Evolutionary conservation across 768 basidiomycete species (phyloP), one percentile per base, ranked within the genome.

Genomic region (Amanita jacksonii): DNA sequence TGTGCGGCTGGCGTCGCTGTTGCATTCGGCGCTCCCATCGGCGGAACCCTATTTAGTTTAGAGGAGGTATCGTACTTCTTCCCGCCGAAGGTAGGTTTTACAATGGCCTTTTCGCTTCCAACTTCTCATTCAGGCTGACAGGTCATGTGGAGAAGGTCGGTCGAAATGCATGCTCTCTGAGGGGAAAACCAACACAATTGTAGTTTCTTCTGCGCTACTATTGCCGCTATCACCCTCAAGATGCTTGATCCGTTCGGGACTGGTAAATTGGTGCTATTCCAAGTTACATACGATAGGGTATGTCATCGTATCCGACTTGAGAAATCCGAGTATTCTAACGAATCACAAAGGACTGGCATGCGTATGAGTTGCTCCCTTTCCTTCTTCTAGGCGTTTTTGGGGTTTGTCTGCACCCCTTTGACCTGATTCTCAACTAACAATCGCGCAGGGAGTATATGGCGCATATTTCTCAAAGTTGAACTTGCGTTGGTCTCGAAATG

Each of bases 11-110:
- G 96, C 22, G 96, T 99, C 8, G 88, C 94, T 5, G 94, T 98
- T 19, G 89, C 93, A 0, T 97, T 98, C 56, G 94, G 94, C 36
- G 93, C 94, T 0, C 96, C 96, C 1, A 88, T 99, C 36, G 94
- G 90, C 18, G 90, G 91, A 9, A 90, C 88, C 1, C 59, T 94
- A 41, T 94, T 94, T 61, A 89, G 89, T 51, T 64, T 97, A 51
- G 94, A 98, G 62, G 94, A 98, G 60, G 92, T 94, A 5, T 88
- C 85, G 3, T 94, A 94, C 59, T 98, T 88, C 63, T 98, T 97
- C 60, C 96, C 94, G 9, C 85, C 93, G 0, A 96, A 96, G 70
- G 85, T 80, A 46, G 19, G 52, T 46, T 4, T 18, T 8, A 12
- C 27, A 36, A 38, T 24, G 3, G 12, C 8, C 30, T 24, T n/a